Evolutionary conservation across 179 eudicot species (phyloP).

Genomic region (Silene vulgaris): DNA sequence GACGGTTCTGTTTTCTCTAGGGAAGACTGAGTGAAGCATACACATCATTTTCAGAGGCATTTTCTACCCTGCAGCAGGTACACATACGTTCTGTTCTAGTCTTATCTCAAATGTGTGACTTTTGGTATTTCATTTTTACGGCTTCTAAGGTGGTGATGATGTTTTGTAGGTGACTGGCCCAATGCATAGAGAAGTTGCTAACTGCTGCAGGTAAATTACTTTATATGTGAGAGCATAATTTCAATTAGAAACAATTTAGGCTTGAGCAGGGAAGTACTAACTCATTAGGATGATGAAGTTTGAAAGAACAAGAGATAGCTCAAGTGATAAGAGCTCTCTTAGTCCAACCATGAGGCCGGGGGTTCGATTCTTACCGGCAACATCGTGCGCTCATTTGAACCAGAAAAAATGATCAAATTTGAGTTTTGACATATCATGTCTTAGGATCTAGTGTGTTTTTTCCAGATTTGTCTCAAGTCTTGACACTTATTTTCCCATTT

Average conservation of each 20-base stretch:
- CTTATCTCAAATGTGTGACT: neutral
- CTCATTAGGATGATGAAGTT: neutral
- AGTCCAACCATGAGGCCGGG: no score
- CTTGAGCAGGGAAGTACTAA: neutral
- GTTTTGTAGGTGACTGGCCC: slow-evolving; percentile 92
- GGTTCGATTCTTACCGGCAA: no score
- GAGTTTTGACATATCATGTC: no score
- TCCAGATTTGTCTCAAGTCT: neutral
- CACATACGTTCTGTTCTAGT: neutral
- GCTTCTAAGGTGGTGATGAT: neutral
- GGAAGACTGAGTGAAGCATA: slow-evolving; percentile 97
- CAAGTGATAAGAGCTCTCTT: no score
- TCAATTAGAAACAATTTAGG: neutral
- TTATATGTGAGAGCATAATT: neutral
- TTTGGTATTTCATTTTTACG: slow-evolving; percentile 2
- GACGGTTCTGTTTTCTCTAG: slow-evolving; percentile 31
- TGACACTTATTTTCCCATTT: neutral
- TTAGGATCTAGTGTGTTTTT: no score
- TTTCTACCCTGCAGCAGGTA: slow-evolving; percentile 93
- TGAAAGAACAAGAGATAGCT: neutral
- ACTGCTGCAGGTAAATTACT: slow-evolving; percentile 74
- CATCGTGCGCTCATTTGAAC: no score
- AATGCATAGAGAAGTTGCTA: slow-evolving; percentile 98
- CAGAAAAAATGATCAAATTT: no score
- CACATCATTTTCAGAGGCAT: slow-evolving; percentile 90